Base-by-base conservation (phyloP, 768 basidiomycete genomes). In the Naganishia onofrii region DNA sequence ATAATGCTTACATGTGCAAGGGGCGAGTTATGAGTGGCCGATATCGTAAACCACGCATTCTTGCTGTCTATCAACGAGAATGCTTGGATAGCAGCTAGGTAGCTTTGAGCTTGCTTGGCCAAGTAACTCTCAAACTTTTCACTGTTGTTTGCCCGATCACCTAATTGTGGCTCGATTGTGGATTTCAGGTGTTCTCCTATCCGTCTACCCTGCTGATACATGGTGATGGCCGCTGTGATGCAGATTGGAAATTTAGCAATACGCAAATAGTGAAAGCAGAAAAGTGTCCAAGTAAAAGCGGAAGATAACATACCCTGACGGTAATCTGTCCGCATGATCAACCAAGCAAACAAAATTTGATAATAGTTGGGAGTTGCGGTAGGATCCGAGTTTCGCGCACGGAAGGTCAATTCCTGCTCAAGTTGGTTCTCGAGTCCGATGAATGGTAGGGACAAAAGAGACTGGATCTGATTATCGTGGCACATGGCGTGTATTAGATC, bases 261-360 rank as follows among this genome's bases (percentile, higher is more conserved):
- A n/a, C n/a, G n/a, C n/a, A n/a, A n/a, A n/a, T n/a, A n/a, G n/a
- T n/a, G n/a, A n/a, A n/a, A n/a, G n/a, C n/a, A n/a, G n/a, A n/a
- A n/a, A n/a, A n/a, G n/a, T n/a, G n/a, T n/a, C n/a, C n/a, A n/a
- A n/a, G n/a, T n/a, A n/a, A n/a, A n/a, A n/a, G n/a, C n/a, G n/a
- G n/a, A n/a, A n/a, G n/a, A n/a, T n/a, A n/a, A 84, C 87, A 81
- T 79, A 94, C 95, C 96, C 79, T 87, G 92, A 64, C 92, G 87
- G 82, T 93, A 93, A 79, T 97, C 93, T 31, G 91, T 90, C 78
- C 91, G 85, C 68, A 86, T 85, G 74, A 89, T 86, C 79, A 93
- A 89, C 93, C 93, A 98, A 56, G 92, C 89, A 81, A 96, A 95
- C n/a, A 98, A 82, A 66, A 98, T 91, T 75, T 88, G 87, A 42